Evolutionary conservation across 352 stramenopile genomes (phyloP).

Genomic region (Pythium brachiatum): DNA sequence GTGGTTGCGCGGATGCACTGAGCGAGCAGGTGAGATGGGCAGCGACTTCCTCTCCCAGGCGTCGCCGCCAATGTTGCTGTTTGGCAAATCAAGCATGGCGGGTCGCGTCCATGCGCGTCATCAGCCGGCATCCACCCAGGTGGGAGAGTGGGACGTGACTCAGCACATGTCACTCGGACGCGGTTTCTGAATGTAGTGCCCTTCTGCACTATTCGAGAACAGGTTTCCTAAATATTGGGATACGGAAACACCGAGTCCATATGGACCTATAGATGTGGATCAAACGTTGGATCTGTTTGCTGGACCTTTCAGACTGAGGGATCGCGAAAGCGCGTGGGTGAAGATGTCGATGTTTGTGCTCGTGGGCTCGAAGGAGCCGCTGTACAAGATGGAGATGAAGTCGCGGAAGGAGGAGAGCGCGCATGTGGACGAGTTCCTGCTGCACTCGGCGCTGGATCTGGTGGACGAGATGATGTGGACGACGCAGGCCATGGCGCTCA

Average conservation of each 20-base stretch:
- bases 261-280: neutral
- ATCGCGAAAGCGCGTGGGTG: neutral
- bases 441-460: constrained; percentile 97
- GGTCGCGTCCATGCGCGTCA: constrained; percentile 14
- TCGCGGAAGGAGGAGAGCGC: constrained; percentile 79
- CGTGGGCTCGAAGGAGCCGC: constrained; percentile 80
- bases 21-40: constrained; percentile 18
- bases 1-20: neutral
- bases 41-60: neutral
- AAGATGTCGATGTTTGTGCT: constrained; percentile 84
- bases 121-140: neutral
- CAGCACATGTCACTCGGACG: neutral
- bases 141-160: neutral
- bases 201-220: neutral
- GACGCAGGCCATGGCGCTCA: constrained; percentile 91
- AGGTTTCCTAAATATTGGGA: neutral
- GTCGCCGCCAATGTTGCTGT: neutral
- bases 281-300: neutral
- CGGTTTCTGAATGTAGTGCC: neutral
- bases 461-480: constrained; percentile 96
- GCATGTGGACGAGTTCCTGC: constrained; percentile 96
- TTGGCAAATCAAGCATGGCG: constrained; percentile 17
- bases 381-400: constrained; percentile 88
- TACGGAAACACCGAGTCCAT: neutral
- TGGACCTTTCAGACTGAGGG: no score